Conservation (phyloP, 1,284 basidiomycete genomes). For the Xerocomus minutiporus region DNA sequence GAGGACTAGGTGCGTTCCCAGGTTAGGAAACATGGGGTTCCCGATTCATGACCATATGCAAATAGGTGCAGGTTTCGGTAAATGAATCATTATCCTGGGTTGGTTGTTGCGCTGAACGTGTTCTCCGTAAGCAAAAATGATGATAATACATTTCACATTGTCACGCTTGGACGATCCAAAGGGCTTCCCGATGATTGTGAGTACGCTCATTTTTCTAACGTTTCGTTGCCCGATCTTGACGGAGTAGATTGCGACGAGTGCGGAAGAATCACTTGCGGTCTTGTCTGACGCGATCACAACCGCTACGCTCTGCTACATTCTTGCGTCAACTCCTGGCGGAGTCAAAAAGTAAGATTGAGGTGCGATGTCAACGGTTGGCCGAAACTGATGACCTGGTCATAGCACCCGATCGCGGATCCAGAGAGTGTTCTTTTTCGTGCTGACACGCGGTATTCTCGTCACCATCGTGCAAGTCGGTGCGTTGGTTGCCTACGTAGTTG, state of each 20-base stretch:
- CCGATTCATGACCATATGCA: neutral
- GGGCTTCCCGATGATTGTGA: neutral
- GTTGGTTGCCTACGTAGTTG: neutral
- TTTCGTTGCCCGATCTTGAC: neutral
- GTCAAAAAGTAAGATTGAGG: constrained; percentile 3
- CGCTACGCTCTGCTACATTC: constrained; percentile 12
- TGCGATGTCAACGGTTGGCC: neutral
- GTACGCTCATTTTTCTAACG: neutral
- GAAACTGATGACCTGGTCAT: neutral
- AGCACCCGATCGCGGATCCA: constrained; percentile 8
- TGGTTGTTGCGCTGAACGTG: neutral
- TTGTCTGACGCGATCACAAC: constrained; percentile 8
- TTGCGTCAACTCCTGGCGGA: constrained; percentile 7
- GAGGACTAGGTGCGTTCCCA: constrained; percentile 1
- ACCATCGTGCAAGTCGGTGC: constrained; percentile 8
- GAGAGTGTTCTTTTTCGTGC: constrained; percentile 7
- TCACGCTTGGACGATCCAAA: neutral
- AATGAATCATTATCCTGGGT: neutral
- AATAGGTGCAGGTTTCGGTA: constrained; percentile 8
- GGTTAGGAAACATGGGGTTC: neutral
- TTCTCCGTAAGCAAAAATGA: neutral
- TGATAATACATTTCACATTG: neutral
- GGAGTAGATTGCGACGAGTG: neutral
- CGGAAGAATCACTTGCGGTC: constrained; percentile 4
- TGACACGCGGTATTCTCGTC: constrained; percentile 14